Conservation (phyloP, 148 eudicot genomes). For the Silene latifolia region DNA sequence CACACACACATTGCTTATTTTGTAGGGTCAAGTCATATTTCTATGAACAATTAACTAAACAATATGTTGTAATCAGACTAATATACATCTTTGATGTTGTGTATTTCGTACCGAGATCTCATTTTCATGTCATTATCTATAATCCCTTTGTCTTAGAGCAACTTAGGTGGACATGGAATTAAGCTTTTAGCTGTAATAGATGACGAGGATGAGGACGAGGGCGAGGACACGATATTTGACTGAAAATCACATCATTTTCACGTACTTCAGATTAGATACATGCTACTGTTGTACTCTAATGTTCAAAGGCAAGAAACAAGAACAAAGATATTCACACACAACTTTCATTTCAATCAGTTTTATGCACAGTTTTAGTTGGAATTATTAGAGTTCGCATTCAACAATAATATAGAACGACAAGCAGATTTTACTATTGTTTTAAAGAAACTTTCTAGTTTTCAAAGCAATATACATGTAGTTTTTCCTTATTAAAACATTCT, state of each 20-base stretch:
- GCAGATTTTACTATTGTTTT: too few relatives aligned
- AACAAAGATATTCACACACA: too few relatives aligned
- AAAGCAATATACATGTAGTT: too few relatives aligned
- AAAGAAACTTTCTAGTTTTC: too few relatives aligned
- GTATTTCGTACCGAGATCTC: slow-evolving; percentile 4
- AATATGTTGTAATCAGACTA: background rate
- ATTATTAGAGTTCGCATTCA: too few relatives aligned
- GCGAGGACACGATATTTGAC: slow-evolving; percentile 13
- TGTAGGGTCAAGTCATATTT: slow-evolving; percentile 12
- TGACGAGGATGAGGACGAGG: background rate
- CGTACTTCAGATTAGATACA: background rate
- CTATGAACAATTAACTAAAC: background rate
- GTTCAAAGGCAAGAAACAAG: slow-evolving; percentile 7
- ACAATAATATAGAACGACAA: too few relatives aligned
- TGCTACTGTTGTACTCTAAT: background rate
- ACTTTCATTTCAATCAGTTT: too few relatives aligned
- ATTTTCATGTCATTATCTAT: slow-evolving; percentile 20
- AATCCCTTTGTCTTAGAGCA: slow-evolving; percentile 33
- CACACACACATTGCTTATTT: slow-evolving; percentile 19
- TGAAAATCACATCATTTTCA: background rate
- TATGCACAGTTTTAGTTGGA: too few relatives aligned
- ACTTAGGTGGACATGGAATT: slow-evolving; percentile 13
- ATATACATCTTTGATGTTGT: background rate
- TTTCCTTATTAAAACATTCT: background rate
- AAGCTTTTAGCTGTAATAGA: background rate